A percentile compares a stretch with the other conserved stretches of the same genome.
Evolutionary conservation across 495 filamentous ascomycete genomes (phyloP).

Genomic region (Trichoderma parareesei): DNA sequence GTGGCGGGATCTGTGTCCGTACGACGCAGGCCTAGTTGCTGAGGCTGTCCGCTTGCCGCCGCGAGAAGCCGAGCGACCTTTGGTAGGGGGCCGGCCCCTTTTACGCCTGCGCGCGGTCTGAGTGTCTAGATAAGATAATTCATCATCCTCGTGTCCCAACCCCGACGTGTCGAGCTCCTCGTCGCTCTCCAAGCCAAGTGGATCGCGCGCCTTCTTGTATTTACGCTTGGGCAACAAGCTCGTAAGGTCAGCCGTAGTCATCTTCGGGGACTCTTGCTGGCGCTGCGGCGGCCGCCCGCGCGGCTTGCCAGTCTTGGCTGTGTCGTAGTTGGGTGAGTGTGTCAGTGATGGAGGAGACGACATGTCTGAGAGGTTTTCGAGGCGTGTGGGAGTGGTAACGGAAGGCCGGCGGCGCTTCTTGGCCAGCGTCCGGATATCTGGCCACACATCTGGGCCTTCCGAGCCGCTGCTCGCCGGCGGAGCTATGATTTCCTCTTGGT

Average conservation of each 20-base stretch:
- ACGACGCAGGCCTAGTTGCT: background rate
- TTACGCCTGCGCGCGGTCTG: slow-evolving; percentile 4
- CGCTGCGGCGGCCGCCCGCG: slow-evolving; percentile 18
- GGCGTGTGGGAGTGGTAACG: slow-evolving; percentile 17
- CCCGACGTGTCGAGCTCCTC: slow-evolving; percentile 24
- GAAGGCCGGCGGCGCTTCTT: slow-evolving; percentile 23
- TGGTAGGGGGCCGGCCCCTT: slow-evolving; percentile 1
- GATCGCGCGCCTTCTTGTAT: slow-evolving; percentile 13
- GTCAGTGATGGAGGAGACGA: slow-evolving; percentile 45
- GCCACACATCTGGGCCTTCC: slow-evolving; percentile 25
- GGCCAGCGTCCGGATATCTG: slow-evolving; percentile 31
- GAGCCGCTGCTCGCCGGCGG: slow-evolving; percentile 37
- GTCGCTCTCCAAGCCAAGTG: slow-evolving; percentile 16
- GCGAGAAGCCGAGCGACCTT: slow-evolving; percentile 13
- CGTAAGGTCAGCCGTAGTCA: slow-evolving; percentile 37
- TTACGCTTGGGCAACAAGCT: slow-evolving; percentile 33
- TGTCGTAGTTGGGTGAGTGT: slow-evolving; percentile 39
- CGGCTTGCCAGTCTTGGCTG: slow-evolving; percentile 16
- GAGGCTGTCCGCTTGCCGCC: background rate
- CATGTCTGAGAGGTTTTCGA: slow-evolving; percentile 29
- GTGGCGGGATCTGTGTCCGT: slow-evolving; percentile 12
- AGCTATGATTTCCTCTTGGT: slow-evolving; percentile 31
- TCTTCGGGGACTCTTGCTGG: slow-evolving; percentile 20
- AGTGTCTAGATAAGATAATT: slow-evolving; percentile 28
- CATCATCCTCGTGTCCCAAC: slow-evolving; percentile 26